Evolutionary conservation across 2,329 filamentous ascomycete species (phyloP).

Genomic region (Cadophora malorum): DNA sequence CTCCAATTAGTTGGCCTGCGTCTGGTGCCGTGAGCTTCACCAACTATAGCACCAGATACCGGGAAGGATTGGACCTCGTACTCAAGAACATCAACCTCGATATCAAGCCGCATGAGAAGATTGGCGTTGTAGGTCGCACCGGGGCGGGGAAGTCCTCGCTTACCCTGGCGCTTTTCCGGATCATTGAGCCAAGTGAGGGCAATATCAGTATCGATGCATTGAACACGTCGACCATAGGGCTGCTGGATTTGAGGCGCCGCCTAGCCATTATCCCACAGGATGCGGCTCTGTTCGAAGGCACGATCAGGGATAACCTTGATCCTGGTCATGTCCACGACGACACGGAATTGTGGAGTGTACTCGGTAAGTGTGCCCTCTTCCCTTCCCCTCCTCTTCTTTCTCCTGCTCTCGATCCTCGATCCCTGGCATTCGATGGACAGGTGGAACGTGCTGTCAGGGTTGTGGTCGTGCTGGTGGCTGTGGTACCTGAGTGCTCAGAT

Average conservation of each 20-base stretch:
- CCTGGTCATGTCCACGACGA: constrained; percentile 95
- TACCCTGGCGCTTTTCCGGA: constrained; percentile 90
- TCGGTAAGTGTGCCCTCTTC: constrained; percentile 67
- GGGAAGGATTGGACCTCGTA: constrained; percentile 86
- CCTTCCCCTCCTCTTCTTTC: constrained; percentile 10
- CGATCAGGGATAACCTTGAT: constrained; percentile 92
- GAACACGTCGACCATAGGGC: constrained; percentile 87
- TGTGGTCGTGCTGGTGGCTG: constrained; percentile 29
- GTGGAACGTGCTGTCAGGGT: constrained; percentile 15
- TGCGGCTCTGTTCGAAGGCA: constrained; percentile 92
- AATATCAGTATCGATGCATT: constrained; percentile 88
- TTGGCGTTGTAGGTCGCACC: constrained; percentile 94
- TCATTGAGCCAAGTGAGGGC: constrained; percentile 86
- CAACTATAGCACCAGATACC: constrained; percentile 93
- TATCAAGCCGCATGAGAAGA: constrained; percentile 97
- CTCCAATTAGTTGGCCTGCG: constrained; percentile 89
- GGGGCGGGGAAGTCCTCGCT: constrained; percentile 96
- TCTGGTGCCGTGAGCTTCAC: constrained; percentile 88
- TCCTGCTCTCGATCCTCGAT: constrained; percentile 21
- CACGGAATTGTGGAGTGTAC: constrained; percentile 94
- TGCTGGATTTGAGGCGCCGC: constrained; percentile 85
- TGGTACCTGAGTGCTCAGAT: constrained; percentile 41
- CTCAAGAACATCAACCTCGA: constrained; percentile 90
- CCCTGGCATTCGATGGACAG: constrained; percentile 5
- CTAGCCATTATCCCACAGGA: constrained; percentile 98